Conservation (phyloP, 2,329 filamentous ascomycete species). For the Nannizzia gypsea region DNA sequence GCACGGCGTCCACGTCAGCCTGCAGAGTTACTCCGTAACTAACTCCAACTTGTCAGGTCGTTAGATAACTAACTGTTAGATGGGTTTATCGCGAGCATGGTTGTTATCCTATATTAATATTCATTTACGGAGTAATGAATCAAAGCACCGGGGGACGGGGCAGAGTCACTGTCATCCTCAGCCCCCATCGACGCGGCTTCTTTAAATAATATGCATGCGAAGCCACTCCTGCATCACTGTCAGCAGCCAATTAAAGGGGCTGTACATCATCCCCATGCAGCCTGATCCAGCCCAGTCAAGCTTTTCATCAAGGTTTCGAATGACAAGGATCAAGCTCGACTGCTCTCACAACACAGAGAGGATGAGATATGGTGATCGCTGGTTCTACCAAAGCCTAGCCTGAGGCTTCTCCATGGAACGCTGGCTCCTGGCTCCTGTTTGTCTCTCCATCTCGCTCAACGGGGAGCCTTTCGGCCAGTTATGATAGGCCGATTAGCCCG, state of each 20-base stretch:
- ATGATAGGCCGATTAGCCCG: background rate
- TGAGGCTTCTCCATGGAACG: background rate
- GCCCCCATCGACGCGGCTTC: background rate
- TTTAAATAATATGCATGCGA: background rate
- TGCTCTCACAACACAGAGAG: background rate
- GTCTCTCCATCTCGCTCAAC: background rate
- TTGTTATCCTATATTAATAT: too few relatives aligned
- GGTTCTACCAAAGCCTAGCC: background rate
- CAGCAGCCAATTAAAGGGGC: background rate
- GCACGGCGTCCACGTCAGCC: background rate
- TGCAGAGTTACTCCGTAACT: too few relatives aligned
- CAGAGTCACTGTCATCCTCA: background rate
- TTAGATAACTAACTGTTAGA: background rate
- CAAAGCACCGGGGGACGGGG: background rate
- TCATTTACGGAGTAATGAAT: background rate
- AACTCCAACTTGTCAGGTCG: background rate
- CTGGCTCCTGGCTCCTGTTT: background rate
- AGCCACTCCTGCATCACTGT: background rate
- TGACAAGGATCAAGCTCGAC: background rate
- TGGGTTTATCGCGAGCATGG: background rate
- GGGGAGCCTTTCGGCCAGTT: background rate
- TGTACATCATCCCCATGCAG: background rate
- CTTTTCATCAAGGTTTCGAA: background rate
- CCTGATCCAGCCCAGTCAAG: background rate
- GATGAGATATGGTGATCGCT: background rate